Evolutionary conservation across 306 rosid genomes (phyloP), one percentile per base, ranked within the genome.

Genomic region (Mimosa bimucronata): DNA sequence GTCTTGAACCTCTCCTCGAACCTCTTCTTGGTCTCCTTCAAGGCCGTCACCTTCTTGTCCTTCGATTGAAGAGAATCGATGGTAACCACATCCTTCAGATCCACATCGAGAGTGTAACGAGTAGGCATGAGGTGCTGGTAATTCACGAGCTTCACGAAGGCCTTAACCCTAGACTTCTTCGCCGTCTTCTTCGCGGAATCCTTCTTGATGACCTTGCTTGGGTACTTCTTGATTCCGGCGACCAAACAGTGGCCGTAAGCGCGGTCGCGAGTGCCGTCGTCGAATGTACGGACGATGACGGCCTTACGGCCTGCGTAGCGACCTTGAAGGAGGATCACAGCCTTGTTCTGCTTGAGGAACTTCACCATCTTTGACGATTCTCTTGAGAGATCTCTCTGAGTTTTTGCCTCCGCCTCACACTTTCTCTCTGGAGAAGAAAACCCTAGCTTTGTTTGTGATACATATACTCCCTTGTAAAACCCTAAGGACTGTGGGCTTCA

Each of bases 121-220:
- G 88, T 85, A 7, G 88, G 88, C 88, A 85, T 85, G 6, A 85
- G 52, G 23, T 85, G 88, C 79, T 75, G 81, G 53, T 69, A 85
- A 45, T 85, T 85, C 0, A 85, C 83, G 1, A 85, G 83, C 83
- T 85, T 85, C 7, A 85, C 60, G 73, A 85, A 85, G 9, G 88
- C 81, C 79, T 85, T 85, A 1, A 85, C 86, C n/a, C 88, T 62
- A 0, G 88, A 85, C 38, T 85, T 85, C 88, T 85, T 85, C 3
- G 86, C 86, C 2, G 86, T 85, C 75, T 82, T 82, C 84, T 85
- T 82, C 4, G 81, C 73, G 0, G 88, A 85, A 57, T 85, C 88
- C 77, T 85, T 82, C 83, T 61, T 77, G 37, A 85, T 82, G 5
- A 85, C 86, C 79, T 85, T 85, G 44, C 62, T 42, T 0, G 88